Base-by-base conservation (phyloP, 2,329 filamentous ascomycete species). In the Falciphora oryzae region DNA sequence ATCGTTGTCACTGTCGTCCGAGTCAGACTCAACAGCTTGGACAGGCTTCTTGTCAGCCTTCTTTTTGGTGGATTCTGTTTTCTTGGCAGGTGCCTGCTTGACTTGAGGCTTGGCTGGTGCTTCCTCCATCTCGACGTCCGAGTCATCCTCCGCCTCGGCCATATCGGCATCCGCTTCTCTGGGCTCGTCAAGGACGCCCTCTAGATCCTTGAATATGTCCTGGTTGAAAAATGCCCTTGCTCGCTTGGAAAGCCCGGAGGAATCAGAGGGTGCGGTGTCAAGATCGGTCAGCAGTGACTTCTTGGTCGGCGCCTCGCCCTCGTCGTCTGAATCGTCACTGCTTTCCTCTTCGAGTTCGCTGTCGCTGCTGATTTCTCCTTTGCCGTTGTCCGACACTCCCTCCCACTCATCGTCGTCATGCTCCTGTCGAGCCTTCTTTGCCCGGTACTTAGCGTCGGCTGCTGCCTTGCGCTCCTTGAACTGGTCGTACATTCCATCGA, bases 211-310 rank as follows among this genome's bases (percentile, higher is more conserved):
- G 81, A 99, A 99, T 57, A 99, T 89, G 69, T 97, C 93, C 74
- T 97, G 94, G 70, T 91, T 90, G 75, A 99, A 99, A 79, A 99
- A 99, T 66, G 89, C 85, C 13, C 89, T 85, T 11, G 95, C 95
- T 68, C 92, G 86, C 75, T 89, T 93, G 3, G 93, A 96, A n/a
- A 98, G 81, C 14, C 85, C 88, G 32, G 80, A 80, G 10, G 78
- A 75, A 16, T 81, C 80, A 53, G 79, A 77, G 5, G 77, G 77
- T 10, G 81, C 78, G 64, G 78, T 79, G 68, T 88, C 82, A 31
- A 93, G 79, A 66, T 90, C 87, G 1, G 85, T 88, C 60, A 90
- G 76, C 5, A 91, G 77, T 6, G 77, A 75, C 69, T 81, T 79
- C 18, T 80, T 79, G n/a, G 74, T 69, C 38, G 71, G 67, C 27